A percentile compares a stretch with the other conserved stretches of the same genome.
Evolutionary conservation across 148 eudicot genomes (phyloP).

Genomic region (Chenopodium quinoa): DNA sequence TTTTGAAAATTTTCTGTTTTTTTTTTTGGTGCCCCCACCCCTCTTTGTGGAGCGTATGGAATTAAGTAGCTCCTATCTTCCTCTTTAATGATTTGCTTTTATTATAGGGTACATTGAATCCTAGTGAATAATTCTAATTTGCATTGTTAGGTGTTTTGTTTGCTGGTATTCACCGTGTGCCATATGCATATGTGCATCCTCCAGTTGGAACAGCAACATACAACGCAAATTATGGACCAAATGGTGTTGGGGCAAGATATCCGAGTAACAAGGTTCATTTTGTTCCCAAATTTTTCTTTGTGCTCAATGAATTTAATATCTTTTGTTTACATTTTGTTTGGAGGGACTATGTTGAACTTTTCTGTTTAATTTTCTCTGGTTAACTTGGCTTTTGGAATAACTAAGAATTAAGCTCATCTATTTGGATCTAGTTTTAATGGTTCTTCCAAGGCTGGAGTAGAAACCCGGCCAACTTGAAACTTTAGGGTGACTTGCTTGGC

Average conservation of each 20-base stretch:
- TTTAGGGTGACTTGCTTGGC: background rate
- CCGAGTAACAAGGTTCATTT: slow-evolving; percentile 65
- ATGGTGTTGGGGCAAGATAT: slow-evolving; percentile 70
- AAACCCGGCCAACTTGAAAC: background rate
- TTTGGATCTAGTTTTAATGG: background rate
- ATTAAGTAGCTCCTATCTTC: slow-evolving; percentile 7
- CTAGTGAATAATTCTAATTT: slow-evolving; percentile 33
- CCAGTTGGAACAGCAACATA: slow-evolving; percentile 50
- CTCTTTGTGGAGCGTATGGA: background rate
- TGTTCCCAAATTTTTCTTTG: slow-evolving; percentile 7
- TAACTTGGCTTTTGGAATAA: background rate
- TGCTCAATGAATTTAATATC: background rate
- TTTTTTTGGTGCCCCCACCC: background rate
- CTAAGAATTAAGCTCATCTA: background rate
- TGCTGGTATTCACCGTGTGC: slow-evolving; percentile 45
- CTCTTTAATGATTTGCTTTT: slow-evolving; percentile 7
- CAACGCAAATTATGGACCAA: slow-evolving; percentile 73
- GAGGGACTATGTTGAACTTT: background rate
- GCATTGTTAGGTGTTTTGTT: slow-evolving; percentile 42
- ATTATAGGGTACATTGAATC: slow-evolving; percentile 22
- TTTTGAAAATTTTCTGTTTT: background rate
- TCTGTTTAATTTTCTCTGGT: background rate
- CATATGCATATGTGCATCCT: slow-evolving; percentile 46
- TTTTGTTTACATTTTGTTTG: slow-evolving; percentile 2
- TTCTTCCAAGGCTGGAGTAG: background rate